Conservation (phyloP, 192 early-diverging fungal species). For the Thoreauomyces humboldtii region DNA sequence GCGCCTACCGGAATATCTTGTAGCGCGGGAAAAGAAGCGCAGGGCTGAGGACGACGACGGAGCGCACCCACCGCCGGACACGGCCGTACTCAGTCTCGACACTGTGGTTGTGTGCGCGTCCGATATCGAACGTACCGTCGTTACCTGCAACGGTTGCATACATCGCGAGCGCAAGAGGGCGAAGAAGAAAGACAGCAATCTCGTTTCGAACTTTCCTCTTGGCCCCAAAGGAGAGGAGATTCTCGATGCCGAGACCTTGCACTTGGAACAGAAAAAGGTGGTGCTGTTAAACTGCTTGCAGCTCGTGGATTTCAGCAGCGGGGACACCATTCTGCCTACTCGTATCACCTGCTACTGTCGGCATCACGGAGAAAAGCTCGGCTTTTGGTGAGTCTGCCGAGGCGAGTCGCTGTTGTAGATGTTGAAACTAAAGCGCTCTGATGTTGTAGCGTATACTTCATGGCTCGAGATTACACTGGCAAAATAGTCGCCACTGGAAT, state of each 20-base stretch:
- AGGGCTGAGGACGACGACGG: constrained; percentile 25
- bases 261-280: constrained; percentile 73
- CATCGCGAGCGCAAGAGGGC: constrained; percentile 60
- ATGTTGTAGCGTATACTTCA: constrained; percentile 69
- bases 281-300: constrained; percentile 87
- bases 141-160: constrained; percentile 80
- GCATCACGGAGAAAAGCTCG: constrained; percentile 90
- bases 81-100: constrained; percentile 68
- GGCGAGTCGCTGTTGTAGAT: neutral
- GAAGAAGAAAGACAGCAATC: constrained; percentile 33
- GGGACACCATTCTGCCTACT: constrained; percentile 85
- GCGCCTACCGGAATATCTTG: constrained; percentile 76
- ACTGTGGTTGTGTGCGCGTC: constrained; percentile 84
- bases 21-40: constrained; percentile 66
- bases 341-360: constrained; percentile 96
- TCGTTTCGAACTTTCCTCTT: constrained; percentile 3
- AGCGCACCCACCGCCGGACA: constrained; percentile 21
- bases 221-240: neutral
- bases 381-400: constrained; percentile 78
- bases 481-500: constrained; percentile 71
- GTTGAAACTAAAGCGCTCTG: too few species aligned
- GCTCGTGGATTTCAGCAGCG: constrained; percentile 82
- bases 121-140: constrained; percentile 69
- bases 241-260: constrained; percentile 67
- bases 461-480: constrained; percentile 65